Evolutionary conservation across 495 filamentous ascomycete genomes (phyloP).

Genomic region (Penicillium verhagenii): DNA sequence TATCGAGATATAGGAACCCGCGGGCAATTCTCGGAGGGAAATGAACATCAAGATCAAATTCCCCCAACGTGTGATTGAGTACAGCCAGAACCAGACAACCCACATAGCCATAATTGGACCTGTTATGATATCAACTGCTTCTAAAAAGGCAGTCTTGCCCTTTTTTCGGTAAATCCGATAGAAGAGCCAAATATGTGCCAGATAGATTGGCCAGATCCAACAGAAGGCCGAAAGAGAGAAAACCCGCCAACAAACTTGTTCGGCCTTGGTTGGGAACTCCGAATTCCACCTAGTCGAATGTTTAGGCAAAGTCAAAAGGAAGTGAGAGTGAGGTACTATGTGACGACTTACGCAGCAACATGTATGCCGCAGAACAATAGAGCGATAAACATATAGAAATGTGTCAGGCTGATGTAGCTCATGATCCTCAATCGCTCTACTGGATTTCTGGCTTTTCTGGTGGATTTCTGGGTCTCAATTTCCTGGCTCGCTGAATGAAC

Average conservation of each 20-base stretch:
- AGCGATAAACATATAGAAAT: constrained; percentile 1
- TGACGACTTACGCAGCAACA: constrained; percentile 16
- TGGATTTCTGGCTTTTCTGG: neutral
- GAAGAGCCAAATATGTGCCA: neutral
- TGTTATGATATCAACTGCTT: neutral
- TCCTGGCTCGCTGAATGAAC: neutral
- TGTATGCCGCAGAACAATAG: constrained; percentile 6
- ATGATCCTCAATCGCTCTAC: neutral
- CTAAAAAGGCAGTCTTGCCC: neutral
- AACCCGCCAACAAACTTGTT: constrained; percentile 10
- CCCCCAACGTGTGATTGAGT: constrained; percentile 8
- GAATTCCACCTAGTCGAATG: constrained; percentile 7
- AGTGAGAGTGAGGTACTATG: neutral
- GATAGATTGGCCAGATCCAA: neutral
- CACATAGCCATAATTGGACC: neutral
- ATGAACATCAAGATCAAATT: constrained; percentile 10
- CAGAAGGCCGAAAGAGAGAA: constrained; percentile 3
- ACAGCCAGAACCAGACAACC: neutral
- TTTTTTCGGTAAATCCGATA: neutral
- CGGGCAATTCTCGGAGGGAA: constrained; percentile 9
- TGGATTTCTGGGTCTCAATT: neutral
- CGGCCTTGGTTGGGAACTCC: constrained; percentile 8
- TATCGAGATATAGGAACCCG: constrained; percentile 3
- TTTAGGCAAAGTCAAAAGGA: neutral
- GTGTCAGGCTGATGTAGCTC: neutral